Base-by-base conservation (phyloP, 2,329 filamentous ascomycete species). In the Coleophoma eucalyptorum region DNA sequence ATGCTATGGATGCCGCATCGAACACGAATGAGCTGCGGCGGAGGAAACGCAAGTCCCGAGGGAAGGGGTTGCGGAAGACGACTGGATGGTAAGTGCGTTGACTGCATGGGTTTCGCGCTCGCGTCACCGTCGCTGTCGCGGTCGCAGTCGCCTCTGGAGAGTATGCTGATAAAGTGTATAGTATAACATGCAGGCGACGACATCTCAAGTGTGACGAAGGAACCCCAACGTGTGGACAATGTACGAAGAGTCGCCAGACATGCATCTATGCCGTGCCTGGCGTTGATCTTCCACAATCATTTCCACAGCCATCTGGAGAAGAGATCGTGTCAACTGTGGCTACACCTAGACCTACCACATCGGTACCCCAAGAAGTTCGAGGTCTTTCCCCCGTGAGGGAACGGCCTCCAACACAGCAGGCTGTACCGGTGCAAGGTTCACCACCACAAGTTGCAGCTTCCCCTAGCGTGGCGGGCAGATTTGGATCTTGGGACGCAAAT, bases 121-220 rank as follows among this genome's bases (percentile, higher is more conserved):
- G n/a, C n/a, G n/a, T n/a, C n/a, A n/a, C n/a, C n/a, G 26, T 26
- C 10, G 26, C 26, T 8, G 26, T 26, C n/a, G 21, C 4, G 21
- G 26, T 26, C 26, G 26, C 26, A 5, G 26, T 26, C 26, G 5
- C 3, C 6, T 26, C 21, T 16, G 32, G 33, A 38, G 18, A 41
- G 20, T 42, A 49, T 33, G 31, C 18, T 42, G 19, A 42, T n/a
- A 7, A 32, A 45, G 61, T 18, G 31, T 21, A 52, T 52, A 73
- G 71, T 58, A 61, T 70, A 33, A 71, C 69, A 12, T 75, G 72
- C 59, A 67, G 71, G 48, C 64, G 64, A 48, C 62, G 74, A 48
- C 69, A 75, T 51, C 69, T 75, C 51, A 76, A 76, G 64, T 76
- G 74, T 56, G 72, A 74, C 54, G 73, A 76, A 60, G 62, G 63